A percentile compares a stretch with the other conserved stretches of the same genome.
Conservation (phyloP, 139 green algal species). For the Raphidocelis subcapitata region DNA sequence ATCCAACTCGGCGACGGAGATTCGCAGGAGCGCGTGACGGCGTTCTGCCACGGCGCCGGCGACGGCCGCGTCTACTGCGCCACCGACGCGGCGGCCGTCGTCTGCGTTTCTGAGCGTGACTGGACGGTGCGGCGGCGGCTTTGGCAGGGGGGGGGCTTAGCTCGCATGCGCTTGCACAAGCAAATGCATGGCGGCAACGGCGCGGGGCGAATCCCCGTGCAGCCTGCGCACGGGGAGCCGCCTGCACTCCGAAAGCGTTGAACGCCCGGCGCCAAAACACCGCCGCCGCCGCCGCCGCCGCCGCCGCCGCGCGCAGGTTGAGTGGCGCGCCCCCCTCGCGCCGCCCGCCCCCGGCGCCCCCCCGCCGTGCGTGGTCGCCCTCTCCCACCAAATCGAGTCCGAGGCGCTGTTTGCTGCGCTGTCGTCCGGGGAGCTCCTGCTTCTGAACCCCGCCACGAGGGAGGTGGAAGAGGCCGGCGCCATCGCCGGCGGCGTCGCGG, state of each 20-base stretch:
- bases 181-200: neutral
- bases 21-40: neutral
- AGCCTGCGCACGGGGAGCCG: neutral
- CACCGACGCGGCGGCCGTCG: neutral
- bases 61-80: slow-evolving; percentile 2
- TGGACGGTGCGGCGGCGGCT: no score
- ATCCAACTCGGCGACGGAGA: no score
- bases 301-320: neutral
- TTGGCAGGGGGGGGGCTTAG: neutral
- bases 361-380: neutral
- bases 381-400: slow-evolving; percentile 48
- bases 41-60: neutral
- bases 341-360: neutral
- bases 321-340: neutral
- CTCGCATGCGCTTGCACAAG: neutral
- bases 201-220: neutral
- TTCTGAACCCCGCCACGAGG: slow-evolving; percentile 41
- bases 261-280: neutral
- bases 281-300: neutral
- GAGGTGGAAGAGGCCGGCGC: slow-evolving; percentile 60
- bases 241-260: neutral
- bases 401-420: slow-evolving; percentile 55
- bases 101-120: neutral
- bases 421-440: slow-evolving; percentile 53
- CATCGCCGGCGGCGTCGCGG: slow-evolving; percentile 57